Percentiles rank a stretch among this genome's conserved stretches.
phyloP scores from a whole-genome alignment of 1,284 basidiomycete species.

The Ceratobasidium sp. region DNA sequence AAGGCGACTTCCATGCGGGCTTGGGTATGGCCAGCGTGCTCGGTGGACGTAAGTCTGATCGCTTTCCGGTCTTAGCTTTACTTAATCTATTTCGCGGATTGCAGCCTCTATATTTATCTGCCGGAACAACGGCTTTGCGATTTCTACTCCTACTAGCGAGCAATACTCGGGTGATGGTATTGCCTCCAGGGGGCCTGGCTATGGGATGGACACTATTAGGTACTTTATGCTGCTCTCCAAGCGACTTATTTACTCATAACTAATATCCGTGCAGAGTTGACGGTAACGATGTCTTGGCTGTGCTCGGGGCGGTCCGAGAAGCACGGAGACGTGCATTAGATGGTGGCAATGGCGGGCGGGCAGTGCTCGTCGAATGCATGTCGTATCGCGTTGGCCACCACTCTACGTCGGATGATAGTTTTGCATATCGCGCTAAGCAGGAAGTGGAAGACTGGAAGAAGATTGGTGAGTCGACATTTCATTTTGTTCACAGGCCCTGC shows the following conservation, averaged over 20 bases:
- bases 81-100: conserved; percentile 43
- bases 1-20: conserved; percentile 68
- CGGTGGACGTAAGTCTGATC: conserved; percentile 56
- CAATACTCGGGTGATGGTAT: conserved; percentile 96
- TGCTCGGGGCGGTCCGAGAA: conserved; percentile 84
- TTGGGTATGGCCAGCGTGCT: conserved; percentile 64
- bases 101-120: conserved; percentile 56
- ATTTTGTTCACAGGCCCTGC: neutral
- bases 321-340: conserved; percentile 83
- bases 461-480: conserved; percentile 60
- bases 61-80: conserved; percentile 47
- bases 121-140: conserved; percentile 75
- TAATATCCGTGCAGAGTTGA: conserved; percentile 72
- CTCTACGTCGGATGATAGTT: conserved; percentile 94
- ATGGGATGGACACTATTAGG: conserved; percentile 86
- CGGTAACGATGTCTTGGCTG: conserved; percentile 93
- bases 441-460: conserved; percentile 90
- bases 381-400: conserved; percentile 95
- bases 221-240: neutral
- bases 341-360: conserved; percentile 70
- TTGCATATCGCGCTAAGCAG: conserved; percentile 86
- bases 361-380: conserved; percentile 93
- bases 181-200: conserved; percentile 91
- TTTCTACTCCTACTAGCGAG: conserved; percentile 91
- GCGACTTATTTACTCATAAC: neutral